These are phyloP conservation scores for Penicillium sp. DNA, from an alignment of 2,329 filamentous ascomycete species.

Conservation along the genomic window DNA sequence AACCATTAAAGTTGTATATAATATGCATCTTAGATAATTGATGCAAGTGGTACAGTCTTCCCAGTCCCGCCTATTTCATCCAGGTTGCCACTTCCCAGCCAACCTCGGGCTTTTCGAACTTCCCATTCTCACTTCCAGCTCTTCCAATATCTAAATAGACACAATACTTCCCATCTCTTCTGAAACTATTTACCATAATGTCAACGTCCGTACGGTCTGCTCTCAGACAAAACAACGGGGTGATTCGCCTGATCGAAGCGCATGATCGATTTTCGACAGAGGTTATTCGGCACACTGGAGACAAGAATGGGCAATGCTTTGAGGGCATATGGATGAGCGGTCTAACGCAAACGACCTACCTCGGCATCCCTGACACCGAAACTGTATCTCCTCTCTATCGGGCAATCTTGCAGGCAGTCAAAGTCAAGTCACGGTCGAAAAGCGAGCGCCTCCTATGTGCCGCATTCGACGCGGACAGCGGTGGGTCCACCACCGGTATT, in stretches of 20 bases:
- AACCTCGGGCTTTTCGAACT: no score
- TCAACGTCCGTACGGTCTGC: background rate
- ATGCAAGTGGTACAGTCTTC: no score
- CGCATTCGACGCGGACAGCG: slow-evolving; percentile 9
- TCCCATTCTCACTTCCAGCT: background rate
- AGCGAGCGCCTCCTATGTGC: slow-evolving; percentile 1
- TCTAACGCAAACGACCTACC: slow-evolving; percentile 6
- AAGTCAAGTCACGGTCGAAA: background rate
- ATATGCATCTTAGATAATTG: no score
- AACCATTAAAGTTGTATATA: no score
- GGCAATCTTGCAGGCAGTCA: background rate
- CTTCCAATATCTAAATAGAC: no score
- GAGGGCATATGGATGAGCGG: slow-evolving; percentile 9
- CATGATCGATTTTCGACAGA: slow-evolving; percentile 4
- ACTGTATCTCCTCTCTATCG: slow-evolving; percentile 6
- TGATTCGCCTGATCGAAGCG: slow-evolving; percentile 6
- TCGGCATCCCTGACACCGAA: slow-evolving; percentile 9
- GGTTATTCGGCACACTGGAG: background rate
- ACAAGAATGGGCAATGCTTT: background rate
- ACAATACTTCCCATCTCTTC: background rate
- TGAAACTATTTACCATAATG: background rate
- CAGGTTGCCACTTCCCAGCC: no score
- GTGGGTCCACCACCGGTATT: background rate
- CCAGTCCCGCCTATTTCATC: no score
- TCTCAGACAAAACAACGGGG: slow-evolving; percentile 2